Evolutionary conservation across 192 early-diverging fungal species (phyloP), one percentile per base, ranked within the genome.

Genomic region (Coemansia sp.): DNA sequence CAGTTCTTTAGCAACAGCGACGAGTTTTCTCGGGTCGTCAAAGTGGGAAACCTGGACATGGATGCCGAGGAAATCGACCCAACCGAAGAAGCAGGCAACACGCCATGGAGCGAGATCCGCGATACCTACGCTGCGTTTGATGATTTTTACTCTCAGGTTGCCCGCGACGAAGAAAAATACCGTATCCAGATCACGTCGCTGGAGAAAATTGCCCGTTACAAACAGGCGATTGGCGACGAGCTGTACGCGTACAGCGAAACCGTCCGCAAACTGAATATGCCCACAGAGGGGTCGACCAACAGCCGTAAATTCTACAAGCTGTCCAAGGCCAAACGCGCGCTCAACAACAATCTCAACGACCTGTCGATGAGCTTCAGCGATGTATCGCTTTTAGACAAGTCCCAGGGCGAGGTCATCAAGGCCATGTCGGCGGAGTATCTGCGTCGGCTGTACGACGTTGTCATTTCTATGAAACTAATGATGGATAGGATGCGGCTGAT

Each of bases 1-100:
- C 75, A 76, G 67, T 83, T 83, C 33, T 83, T 83, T 72, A 83
- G 66, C 63, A 83, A 83, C 63, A 83, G 68, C 25, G 80, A 83
- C 58, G 80, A 83, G 60, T 77, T 83, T 56, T 67, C 71, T 30
- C 80, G 76, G 11, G 72, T 83, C 18, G 52, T 83, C 18, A 77
- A 77, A 30, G 68, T 77, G 20, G 75, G 80, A 25, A 83, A 83
- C 42, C 61, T 83, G 38, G 74, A 83, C 49, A 71, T 63, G 66
- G 75, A 76, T n/a, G 60, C 72, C 28, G 80, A 83, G 68, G 69
- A 72, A 28, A 60, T 77, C n/a, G 80, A 83, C 49, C 61, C 65
- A 5, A 69, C 77, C 20, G 73, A 72, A 20, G 79, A 82, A 40
- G 61, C 68, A 0, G 70, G 67, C 8, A 58, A 31, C 50, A 71